Percentiles rank a stretch among this genome's conserved stretches.
These are phyloP conservation scores for Austroboletus rostrupii DNA, from an alignment of 1,284 basidiomycete genomes.

Conservation along the genomic window DNA sequence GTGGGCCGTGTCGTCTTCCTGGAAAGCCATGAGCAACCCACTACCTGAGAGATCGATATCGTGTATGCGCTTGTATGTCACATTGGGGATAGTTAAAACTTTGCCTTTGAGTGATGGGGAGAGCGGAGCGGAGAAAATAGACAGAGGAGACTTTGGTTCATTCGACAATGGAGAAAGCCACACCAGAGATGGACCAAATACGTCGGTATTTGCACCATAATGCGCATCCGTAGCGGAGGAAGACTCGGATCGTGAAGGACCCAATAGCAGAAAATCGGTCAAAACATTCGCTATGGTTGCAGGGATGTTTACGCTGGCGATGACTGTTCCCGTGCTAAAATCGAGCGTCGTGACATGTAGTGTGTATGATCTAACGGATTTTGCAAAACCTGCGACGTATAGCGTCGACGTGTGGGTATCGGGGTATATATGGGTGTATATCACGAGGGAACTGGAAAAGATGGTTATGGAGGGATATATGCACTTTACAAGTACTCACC, in stretches of 20 bases:
- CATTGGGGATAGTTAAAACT: conserved; percentile 39
- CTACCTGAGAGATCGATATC: conserved; percentile 50
- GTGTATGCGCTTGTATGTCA: conserved; percentile 45
- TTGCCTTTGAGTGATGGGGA: conserved; percentile 52
- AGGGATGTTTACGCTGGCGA: conserved; percentile 52
- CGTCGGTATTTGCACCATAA: conserved; percentile 1
- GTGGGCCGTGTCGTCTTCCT: conserved; percentile 50
- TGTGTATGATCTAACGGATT: conserved; percentile 59
- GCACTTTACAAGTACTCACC: conserved; percentile 37
- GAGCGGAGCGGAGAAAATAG: conserved; percentile 52
- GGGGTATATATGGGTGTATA: conserved; percentile 59
- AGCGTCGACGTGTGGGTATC: conserved; percentile 45
- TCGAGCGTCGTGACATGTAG: conserved; percentile 63
- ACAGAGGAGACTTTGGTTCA: conserved; percentile 11
- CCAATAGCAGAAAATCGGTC: conserved; percentile 31
- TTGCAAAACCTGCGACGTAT: conserved; percentile 68
- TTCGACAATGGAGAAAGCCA: conserved; percentile 59
- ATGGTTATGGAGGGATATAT: background rate
- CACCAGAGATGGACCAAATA: conserved; percentile 40
- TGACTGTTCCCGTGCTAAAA: conserved; percentile 50
- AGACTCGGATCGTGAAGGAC: conserved; percentile 37
- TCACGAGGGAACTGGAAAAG: conserved; percentile 52
- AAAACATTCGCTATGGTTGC: conserved; percentile 49
- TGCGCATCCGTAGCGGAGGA: conserved; percentile 15
- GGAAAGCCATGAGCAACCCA: conserved; percentile 52